Conservation (phyloP, 345 rosid species). For the Rhizophora mangle region DNA sequence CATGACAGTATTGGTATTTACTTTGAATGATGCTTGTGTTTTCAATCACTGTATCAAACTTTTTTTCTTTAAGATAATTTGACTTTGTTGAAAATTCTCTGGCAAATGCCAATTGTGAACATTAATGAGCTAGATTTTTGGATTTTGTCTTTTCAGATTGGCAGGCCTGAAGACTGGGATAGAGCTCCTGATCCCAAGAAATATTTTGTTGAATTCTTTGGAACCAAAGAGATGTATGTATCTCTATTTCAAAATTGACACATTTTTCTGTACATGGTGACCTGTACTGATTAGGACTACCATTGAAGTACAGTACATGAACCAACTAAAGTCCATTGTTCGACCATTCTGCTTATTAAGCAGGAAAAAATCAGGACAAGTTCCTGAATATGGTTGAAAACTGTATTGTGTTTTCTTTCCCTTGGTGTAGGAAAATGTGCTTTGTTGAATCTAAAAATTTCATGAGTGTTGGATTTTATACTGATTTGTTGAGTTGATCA, state of each 20-base stretch:
- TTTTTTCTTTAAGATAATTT: not conserved
- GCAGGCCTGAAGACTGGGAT: slow-evolving; percentile 83
- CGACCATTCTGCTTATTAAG: too few relatives aligned
- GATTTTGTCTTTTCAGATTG: slow-evolving; percentile 55
- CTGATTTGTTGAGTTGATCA: too few relatives aligned
- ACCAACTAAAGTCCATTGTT: too few relatives aligned
- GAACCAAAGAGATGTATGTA: slow-evolving; percentile 91
- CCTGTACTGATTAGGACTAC: too few relatives aligned
- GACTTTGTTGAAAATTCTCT: slow-evolving; percentile 1
- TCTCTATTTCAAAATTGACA: slow-evolving; percentile 1
- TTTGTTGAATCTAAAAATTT: too few relatives aligned
- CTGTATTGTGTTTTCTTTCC: too few relatives aligned
- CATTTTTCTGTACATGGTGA: not conserved
- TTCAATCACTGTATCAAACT: not conserved
- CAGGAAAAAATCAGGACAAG: too few relatives aligned
- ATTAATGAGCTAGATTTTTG: slow-evolving; percentile 18
- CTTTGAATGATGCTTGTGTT: not conserved
- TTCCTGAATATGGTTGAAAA: too few relatives aligned
- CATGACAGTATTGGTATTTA: not conserved
- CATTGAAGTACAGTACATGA: too few relatives aligned
- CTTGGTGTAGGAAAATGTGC: too few relatives aligned
- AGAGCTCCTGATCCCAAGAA: slow-evolving; percentile 70
- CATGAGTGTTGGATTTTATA: too few relatives aligned
- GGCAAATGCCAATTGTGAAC: slow-evolving; percentile 3
- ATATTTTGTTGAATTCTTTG: slow-evolving; percentile 76